These are phyloP conservation scores for Ciborinia camelliae DNA, from an alignment of 2,329 filamentous ascomycete species.

Conservation along the genomic window DNA sequence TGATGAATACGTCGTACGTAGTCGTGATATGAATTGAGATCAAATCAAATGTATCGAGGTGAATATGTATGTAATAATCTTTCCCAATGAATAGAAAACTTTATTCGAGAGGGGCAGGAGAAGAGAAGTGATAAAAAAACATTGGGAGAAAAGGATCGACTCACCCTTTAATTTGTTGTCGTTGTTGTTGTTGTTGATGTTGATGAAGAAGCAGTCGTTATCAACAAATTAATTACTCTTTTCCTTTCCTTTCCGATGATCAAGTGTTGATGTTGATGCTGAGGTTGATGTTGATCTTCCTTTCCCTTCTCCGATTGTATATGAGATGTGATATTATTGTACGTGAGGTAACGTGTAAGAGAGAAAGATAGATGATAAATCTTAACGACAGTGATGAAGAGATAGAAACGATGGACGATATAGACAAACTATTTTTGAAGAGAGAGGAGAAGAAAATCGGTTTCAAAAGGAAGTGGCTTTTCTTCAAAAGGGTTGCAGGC, in stretches of 20 bases:
- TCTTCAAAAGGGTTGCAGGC: constrained; percentile 2
- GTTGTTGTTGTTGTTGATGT: neutral
- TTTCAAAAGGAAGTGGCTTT: constrained; percentile 11
- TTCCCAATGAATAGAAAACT: neutral
- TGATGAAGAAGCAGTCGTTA: neutral
- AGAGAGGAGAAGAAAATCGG: neutral
- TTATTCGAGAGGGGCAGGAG: neutral
- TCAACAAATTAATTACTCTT: constrained; percentile 8
- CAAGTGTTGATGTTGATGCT: too few relatives aligned
- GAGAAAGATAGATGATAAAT: neutral
- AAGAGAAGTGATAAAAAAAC: neutral
- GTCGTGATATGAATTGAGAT: too few relatives aligned
- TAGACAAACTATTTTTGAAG: constrained; percentile 2
- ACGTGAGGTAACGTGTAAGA: neutral
- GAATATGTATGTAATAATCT: neutral
- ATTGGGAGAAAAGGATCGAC: neutral
- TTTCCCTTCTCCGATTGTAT: neutral
- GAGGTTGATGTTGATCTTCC: too few relatives aligned
- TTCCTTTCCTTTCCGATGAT: neutral
- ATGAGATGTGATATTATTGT: constrained; percentile 12
- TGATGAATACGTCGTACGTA: neutral
- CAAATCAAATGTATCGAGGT: neutral
- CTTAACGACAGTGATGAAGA: constrained; percentile 21
- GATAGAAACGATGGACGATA: neutral
- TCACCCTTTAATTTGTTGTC: constrained; percentile 7